Base-by-base conservation (phyloP, 1,139 yeast species). In the Diutina ranongensis region DNA sequence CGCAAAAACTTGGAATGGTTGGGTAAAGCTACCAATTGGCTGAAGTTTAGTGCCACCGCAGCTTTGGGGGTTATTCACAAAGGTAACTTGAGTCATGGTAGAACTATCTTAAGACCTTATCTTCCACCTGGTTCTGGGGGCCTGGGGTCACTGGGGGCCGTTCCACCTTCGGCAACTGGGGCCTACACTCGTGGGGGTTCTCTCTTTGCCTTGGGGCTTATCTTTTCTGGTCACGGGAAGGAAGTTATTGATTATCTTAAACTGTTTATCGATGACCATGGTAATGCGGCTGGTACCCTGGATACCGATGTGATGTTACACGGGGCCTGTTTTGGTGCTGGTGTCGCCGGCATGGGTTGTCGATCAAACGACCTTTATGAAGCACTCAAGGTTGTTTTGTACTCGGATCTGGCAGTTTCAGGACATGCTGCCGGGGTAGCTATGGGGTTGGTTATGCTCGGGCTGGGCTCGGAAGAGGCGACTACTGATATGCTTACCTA, bases 391-490 rank as follows among this genome's bases (percentile, higher is more conserved):
- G 87, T 81, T 47, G 89, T 89, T 7, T 68, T 94, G 51, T 92
- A 83, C 61, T 77, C 92, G 12, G 98, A 92, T 58, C 83, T 94
- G 41, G 98, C 97, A 3, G 74, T 87, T 46, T 87, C 97, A 5
- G 95, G 97, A 51, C 97, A 89, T 61, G 97, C 97, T 41, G 96
- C 97, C 31, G 97, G 96, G 45, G 71, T 89, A 52, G 89, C 94
- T 42, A 88, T 94, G 94, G 99, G 99, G 52, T 73, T 92, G 55
- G 88, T 87, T 10, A 87, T 86, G 95, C 75, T 92, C 52, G 98
- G 98, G 19, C 82, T 95, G n/a, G 94, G 94, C 48, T 72, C 83
- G 53, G 78, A 77, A 54, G 66, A 68, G 44, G 89, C 87, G 4
- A 75, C 82, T 48, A 71, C 72, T 49, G 97, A 89, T 58, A 85